Percentiles rank a stretch among this genome's conserved stretches.
These are phyloP conservation scores for Penicillium alfredii DNA, from an alignment of 495 filamentous ascomycete genomes.

Conservation along the genomic window DNA sequence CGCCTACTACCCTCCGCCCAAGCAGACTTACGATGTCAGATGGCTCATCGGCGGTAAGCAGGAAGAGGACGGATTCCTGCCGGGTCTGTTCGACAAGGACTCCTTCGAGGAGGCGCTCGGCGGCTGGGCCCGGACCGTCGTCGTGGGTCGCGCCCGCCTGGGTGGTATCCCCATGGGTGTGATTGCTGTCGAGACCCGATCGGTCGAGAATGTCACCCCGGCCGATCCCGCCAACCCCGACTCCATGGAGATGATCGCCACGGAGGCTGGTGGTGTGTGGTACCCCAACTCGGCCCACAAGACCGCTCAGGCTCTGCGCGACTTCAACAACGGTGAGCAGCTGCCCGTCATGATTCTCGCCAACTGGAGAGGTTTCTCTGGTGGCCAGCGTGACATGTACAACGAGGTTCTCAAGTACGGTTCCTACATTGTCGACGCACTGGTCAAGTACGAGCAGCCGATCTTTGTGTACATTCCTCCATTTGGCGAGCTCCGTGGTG, in stretches of 20 bases:
- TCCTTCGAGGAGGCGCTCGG: conserved; percentile 96
- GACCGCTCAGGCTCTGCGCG: conserved; percentile 95
- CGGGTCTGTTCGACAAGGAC: conserved; percentile 90
- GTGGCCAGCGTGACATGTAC: conserved; percentile 99
- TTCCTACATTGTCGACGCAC: conserved; percentile 95
- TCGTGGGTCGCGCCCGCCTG: conserved; percentile 92
- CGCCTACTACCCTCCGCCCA: conserved; percentile 74
- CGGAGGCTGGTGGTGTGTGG: conserved; percentile 97
- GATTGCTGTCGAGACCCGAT: conserved; percentile 92
- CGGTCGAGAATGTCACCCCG: conserved; percentile 92
- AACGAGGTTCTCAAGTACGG: conserved; percentile 99
- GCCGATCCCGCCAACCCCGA: conserved; percentile 99
- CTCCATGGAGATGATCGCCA: conserved; percentile 87
- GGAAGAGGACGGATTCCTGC: conserved; percentile 78
- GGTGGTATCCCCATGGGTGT: conserved; percentile 98
- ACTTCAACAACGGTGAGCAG: conserved; percentile 99
- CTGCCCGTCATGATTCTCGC: conserved; percentile 97
- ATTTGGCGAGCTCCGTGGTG: conserved; percentile 93
- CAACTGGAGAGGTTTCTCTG: conserved; percentile 99
- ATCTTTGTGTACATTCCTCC: conserved; percentile 98
- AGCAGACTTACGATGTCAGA: conserved; percentile 88
- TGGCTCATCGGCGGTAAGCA: conserved; percentile 90
- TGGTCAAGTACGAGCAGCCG: conserved; percentile 97
- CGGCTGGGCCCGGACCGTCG: conserved; percentile 94
- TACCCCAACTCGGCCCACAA: conserved; percentile 99